Percentiles rank a stretch among this genome's conserved stretches.
These are phyloP conservation scores for Cubamyces sp. DNA, from an alignment of 768 basidiomycete genomes.

Conservation along the genomic window DNA sequence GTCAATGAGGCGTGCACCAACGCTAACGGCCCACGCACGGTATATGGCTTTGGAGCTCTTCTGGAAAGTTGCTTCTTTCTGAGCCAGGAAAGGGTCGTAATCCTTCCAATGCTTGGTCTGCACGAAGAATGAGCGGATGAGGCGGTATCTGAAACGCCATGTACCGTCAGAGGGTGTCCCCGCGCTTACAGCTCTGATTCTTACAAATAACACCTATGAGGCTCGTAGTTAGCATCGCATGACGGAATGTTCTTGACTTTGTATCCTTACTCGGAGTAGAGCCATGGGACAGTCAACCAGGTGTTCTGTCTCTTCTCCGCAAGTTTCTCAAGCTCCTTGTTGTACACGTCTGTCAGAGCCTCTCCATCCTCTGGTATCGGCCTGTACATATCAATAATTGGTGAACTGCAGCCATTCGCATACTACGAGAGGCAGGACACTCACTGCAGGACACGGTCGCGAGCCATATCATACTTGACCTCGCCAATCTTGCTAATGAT, in stretches of 20 bases:
- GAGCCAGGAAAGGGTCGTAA: constrained; percentile 82
- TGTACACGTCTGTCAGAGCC: constrained; percentile 71
- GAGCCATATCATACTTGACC: constrained; percentile 88
- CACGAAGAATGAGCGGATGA: constrained; percentile 74
- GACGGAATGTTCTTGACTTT: not conserved
- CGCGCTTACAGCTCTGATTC: not conserved
- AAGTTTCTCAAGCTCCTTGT: constrained; percentile 64
- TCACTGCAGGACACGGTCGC: constrained; percentile 74
- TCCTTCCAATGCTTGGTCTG: constrained; percentile 68
- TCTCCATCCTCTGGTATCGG: constrained; percentile 78
- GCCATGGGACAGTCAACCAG: constrained; percentile 95
- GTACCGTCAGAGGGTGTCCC: not conserved
- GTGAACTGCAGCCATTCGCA: not conserved
- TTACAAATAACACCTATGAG: constrained; percentile 25
- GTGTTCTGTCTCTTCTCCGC: constrained; percentile 54
- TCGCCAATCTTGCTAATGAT: constrained; percentile 76
- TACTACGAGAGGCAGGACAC: not conserved
- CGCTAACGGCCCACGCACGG: constrained; percentile 50
- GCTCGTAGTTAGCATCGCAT: not conserved
- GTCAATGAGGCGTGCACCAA: not conserved
- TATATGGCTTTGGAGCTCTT: constrained; percentile 78
- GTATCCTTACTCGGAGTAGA: constrained; percentile 84
- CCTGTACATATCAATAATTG: constrained; percentile 41
- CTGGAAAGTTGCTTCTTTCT: constrained; percentile 83
- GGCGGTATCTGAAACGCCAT: constrained; percentile 68